A percentile compares a stretch with the other conserved stretches of the same genome.
These are phyloP conservation scores for Cryptococcus floricola DNA, from an alignment of 1,284 basidiomycete species.

Conservation along the genomic window DNA sequence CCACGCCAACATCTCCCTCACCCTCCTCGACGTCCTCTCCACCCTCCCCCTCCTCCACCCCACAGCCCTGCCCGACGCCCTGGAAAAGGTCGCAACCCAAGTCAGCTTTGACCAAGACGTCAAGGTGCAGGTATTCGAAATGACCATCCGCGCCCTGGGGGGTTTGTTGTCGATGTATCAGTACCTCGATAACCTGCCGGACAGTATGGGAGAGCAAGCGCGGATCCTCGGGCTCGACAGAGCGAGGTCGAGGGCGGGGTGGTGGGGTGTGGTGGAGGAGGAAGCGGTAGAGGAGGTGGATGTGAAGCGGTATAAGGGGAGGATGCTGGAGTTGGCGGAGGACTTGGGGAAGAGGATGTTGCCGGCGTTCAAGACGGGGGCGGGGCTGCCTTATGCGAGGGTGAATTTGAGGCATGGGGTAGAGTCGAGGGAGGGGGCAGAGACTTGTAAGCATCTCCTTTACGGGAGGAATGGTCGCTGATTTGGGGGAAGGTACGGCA, in stretches of 20 bases:
- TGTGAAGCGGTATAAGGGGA: slow-evolving; percentile 69
- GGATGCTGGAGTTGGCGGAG: slow-evolving; percentile 67
- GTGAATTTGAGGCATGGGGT: slow-evolving; percentile 52
- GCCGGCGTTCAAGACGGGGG: slow-evolving; percentile 82
- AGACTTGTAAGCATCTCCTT: slow-evolving; percentile 41
- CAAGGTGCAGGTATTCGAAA: slow-evolving; percentile 59
- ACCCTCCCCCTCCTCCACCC: slow-evolving; percentile 41
- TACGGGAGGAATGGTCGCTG: slow-evolving; percentile 40
- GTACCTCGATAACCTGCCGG: slow-evolving; percentile 57
- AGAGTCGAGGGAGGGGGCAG: slow-evolving; percentile 35
- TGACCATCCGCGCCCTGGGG: slow-evolving; percentile 82
- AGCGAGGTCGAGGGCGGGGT: background rate
- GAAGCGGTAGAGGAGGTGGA: slow-evolving; percentile 56
- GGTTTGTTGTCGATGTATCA: slow-evolving; percentile 80
- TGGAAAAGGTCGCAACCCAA: slow-evolving; percentile 29
- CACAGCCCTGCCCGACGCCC: slow-evolving; percentile 30
- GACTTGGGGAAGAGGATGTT: slow-evolving; percentile 79
- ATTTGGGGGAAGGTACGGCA: slow-evolving; percentile 74
- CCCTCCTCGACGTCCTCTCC: slow-evolving; percentile 43
- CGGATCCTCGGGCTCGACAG: slow-evolving; percentile 16
- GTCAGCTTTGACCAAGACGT: slow-evolving; percentile 48
- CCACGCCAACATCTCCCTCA: slow-evolving; percentile 57
- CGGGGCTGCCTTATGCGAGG: slow-evolving; percentile 83
- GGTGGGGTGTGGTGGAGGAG: slow-evolving; percentile 6
- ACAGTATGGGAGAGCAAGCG: slow-evolving; percentile 27